Evolutionary conservation across 306 rosid species (phyloP).

Genomic region (Cucumis cinereus): DNA sequence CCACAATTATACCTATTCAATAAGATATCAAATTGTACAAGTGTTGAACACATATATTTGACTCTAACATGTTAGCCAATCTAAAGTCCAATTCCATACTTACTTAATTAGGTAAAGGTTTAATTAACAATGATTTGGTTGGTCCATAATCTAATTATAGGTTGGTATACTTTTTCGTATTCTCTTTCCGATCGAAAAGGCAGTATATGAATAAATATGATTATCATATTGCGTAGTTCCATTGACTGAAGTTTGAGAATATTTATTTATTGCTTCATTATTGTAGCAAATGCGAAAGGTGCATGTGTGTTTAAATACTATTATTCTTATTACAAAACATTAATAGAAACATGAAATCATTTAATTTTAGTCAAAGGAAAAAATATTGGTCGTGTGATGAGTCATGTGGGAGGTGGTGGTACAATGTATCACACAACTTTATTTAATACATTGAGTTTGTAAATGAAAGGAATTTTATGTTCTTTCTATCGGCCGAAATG

Average conservation of each 20-base stretch:
- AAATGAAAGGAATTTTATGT: background rate
- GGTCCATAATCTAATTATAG: background rate
- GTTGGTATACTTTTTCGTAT: background rate
- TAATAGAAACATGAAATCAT: background rate
- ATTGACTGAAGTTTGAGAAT: background rate
- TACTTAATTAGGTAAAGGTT: too few species aligned
- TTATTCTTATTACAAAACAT: background rate
- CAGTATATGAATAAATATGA: background rate
- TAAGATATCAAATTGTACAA: too few species aligned
- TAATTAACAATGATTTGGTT: too few species aligned
- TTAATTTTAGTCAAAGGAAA: background rate
- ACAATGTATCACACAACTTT: background rate
- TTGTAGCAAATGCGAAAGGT: background rate
- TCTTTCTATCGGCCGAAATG: background rate
- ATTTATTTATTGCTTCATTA: too few species aligned
- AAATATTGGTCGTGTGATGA: background rate
- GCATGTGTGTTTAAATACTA: background rate
- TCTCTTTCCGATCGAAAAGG: background rate
- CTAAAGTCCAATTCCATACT: too few species aligned
- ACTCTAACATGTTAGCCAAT: too few species aligned
- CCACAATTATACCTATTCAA: too few species aligned
- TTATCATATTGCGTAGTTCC: background rate
- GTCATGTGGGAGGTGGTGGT: too few species aligned
- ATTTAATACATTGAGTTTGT: background rate
- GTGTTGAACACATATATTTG: too few species aligned